Conservation (phyloP, 306 rosid genomes). For the Malus domestica region ASM211411v1 NC_041798.1:9396501-9397000, state of each 20-base stretch:
- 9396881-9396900: constrained; percentile 28
- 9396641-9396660: constrained; percentile 42
- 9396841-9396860: constrained; percentile 30
- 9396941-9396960: constrained; percentile 30
- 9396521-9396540: constrained; percentile 48
- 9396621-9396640: constrained; percentile 38
- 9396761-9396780: constrained; percentile 67
- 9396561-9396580: constrained; percentile 42
- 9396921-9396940: constrained; percentile 40
- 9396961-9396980: constrained; percentile 67
- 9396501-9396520: constrained; percentile 66
- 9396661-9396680: constrained; percentile 36
- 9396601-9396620: constrained; percentile 33
- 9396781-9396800: constrained; percentile 73
- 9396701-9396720: constrained; percentile 37
- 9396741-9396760: constrained; percentile 45
- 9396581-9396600: constrained; percentile 48
- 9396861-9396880: constrained; percentile 19
- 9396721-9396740: constrained; percentile 41
- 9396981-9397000: constrained; percentile 69
- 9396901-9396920: constrained; percentile 41
- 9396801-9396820: constrained; percentile 63
- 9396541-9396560: constrained; percentile 40
- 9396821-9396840: constrained; percentile 29
- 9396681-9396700: constrained; percentile 43